Evolutionary conservation across 768 basidiomycete genomes (phyloP).

Genomic region (Phlebiopsis gigantea): DNA sequence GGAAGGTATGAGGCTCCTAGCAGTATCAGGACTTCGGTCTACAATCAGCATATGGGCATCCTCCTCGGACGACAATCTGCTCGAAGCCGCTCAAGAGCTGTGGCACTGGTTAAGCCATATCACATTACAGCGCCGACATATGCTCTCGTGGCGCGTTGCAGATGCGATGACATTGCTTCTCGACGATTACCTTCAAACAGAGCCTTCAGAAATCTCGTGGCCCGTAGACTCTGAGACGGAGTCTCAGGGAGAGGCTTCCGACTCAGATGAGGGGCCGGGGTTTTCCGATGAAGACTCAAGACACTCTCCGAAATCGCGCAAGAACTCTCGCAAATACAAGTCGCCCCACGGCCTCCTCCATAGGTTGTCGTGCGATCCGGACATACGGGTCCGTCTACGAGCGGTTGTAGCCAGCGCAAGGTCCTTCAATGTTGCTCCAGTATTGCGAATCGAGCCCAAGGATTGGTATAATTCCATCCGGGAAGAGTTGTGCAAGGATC

Average conservation of each 20-base stretch:
- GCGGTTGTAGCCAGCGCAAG: constrained; percentile 54
- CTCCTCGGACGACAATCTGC: background rate
- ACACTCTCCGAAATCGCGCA: too few relatives aligned
- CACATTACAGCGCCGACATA: constrained; percentile 8
- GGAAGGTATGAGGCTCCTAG: constrained; percentile 46
- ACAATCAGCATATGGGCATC: constrained; percentile 57
- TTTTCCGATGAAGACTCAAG: too few relatives aligned
- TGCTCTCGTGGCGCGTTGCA: constrained; percentile 63
- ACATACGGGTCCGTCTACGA: constrained; percentile 82
- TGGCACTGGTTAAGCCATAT: background rate
- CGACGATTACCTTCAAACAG: constrained; percentile 53
- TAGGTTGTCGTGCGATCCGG: constrained; percentile 46
- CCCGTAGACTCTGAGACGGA: too few relatives aligned
- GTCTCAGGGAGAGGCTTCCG: too few relatives aligned
- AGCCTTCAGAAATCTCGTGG: constrained; percentile 54
- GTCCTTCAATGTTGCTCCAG: constrained; percentile 48
- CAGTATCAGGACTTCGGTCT: constrained; percentile 57
- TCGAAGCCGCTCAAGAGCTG: background rate
- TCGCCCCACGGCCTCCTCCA: background rate
- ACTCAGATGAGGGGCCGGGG: too few relatives aligned
- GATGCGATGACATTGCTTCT: constrained; percentile 62
- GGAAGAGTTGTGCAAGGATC: constrained; percentile 35
- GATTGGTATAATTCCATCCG: constrained; percentile 45
- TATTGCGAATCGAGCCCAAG: constrained; percentile 26
- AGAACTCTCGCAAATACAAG: background rate